phyloP scores from a whole-genome alignment of 768 basidiomycete genomes.

The Pholiota microspora region DNA sequence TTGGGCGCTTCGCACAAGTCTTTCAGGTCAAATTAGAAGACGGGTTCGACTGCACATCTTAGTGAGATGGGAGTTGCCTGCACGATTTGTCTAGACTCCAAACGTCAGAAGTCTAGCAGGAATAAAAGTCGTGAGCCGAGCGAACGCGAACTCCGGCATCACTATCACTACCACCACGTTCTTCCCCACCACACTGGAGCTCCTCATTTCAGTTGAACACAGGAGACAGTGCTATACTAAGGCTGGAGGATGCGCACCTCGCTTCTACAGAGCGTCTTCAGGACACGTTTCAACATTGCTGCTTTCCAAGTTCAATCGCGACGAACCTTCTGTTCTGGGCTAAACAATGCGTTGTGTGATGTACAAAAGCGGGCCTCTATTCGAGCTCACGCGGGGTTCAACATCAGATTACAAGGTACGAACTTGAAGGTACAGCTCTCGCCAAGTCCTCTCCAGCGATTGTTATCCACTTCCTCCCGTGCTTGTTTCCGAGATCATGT shows the following conservation, averaged over 20 bases:
- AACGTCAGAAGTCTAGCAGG: neutral
- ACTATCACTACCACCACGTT: neutral
- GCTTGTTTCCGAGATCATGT: conserved; percentile 18
- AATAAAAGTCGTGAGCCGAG: neutral
- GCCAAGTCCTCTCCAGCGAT: conserved; percentile 5
- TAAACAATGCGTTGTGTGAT: neutral
- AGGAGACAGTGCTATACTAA: neutral
- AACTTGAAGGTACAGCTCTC: neutral
- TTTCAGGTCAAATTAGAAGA: too few relatives aligned
- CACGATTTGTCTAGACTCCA: too few relatives aligned
- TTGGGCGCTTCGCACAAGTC: too few relatives aligned
- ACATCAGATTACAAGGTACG: neutral
- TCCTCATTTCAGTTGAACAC: neutral
- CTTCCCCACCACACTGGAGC: neutral
- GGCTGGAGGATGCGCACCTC: neutral
- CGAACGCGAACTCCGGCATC: neutral
- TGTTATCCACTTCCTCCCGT: conserved; percentile 21
- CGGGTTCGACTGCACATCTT: too few relatives aligned
- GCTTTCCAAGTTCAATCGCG: neutral
- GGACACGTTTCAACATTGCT: neutral
- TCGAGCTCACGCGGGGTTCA: too few relatives aligned
- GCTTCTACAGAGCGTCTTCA: neutral
- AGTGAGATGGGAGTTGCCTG: too few relatives aligned
- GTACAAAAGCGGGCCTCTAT: too few relatives aligned
- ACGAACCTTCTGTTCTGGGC: neutral